These are phyloP conservation scores for Lactarius hatsudake DNA, from an alignment of 768 basidiomycete species.

Conservation along the genomic window DNA sequence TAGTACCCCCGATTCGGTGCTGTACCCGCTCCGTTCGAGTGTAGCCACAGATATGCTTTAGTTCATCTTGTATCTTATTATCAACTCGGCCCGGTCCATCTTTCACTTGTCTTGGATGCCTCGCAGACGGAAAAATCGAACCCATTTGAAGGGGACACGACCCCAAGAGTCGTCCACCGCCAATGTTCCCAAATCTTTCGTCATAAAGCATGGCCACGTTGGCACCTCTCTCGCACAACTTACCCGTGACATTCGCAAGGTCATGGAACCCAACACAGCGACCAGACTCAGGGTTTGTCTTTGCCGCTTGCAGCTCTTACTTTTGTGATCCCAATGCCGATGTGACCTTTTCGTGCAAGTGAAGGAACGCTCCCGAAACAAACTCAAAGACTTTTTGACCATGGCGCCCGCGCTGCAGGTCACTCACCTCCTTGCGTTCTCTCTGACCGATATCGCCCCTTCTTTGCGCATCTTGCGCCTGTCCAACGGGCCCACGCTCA, in stretches of 20 bases:
- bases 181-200: slow-evolving; percentile 82
- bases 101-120: slow-evolving; percentile 46
- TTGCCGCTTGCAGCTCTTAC: not conserved
- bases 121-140: slow-evolving; percentile 74
- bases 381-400: slow-evolving; percentile 89
- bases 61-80: slow-evolving; percentile 14
- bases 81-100: slow-evolving; percentile 2
- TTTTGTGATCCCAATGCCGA: slow-evolving; percentile 19
- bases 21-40: slow-evolving; percentile 14
- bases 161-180: slow-evolving; percentile 34
- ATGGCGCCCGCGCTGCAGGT: slow-evolving; percentile 90
- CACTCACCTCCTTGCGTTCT: slow-evolving; percentile 90
- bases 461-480: slow-evolving; percentile 84
- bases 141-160: slow-evolving; percentile 64
- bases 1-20: slow-evolving; percentile 20
- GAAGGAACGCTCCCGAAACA: slow-evolving; percentile 88
- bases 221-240: slow-evolving; percentile 84
- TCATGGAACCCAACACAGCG: slow-evolving; percentile 98
- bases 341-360: slow-evolving; percentile 25
- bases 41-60: slow-evolving; percentile 10
- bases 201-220: slow-evolving; percentile 94
- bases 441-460: slow-evolving; percentile 79
- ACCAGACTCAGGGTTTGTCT: slow-evolving; percentile 74
- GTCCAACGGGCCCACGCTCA: slow-evolving; percentile 89
- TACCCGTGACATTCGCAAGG: slow-evolving; percentile 88